Percentiles rank a stretch among this genome's conserved stretches.
Conservation (phyloP, 1,284 basidiomycete species). For the Gymnopus androsaceus region DNA sequence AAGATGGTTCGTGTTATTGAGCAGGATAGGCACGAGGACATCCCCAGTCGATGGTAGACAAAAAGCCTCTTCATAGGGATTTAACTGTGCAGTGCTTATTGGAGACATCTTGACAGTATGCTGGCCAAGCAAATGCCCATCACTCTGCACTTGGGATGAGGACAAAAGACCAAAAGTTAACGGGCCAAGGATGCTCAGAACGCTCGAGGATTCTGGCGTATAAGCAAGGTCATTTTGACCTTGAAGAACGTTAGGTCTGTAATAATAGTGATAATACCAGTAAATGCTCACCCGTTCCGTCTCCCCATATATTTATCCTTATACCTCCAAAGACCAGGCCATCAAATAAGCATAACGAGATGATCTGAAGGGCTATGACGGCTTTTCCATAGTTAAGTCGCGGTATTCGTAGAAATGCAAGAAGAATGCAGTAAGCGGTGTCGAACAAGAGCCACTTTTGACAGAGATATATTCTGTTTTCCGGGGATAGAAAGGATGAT, state of each 20-base stretch:
- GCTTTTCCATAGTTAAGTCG: conserved; percentile 70
- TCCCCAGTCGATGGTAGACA: conserved; percentile 65
- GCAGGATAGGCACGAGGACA: conserved; percentile 75
- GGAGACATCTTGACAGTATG: conserved; percentile 91
- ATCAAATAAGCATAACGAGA: conserved; percentile 60
- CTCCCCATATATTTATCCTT: conserved; percentile 42
- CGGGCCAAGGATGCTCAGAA: conserved; percentile 47
- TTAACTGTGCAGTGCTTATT: conserved; percentile 83
- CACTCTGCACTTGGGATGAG: conserved; percentile 36
- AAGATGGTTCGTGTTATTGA: conserved; percentile 92
- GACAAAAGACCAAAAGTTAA: conserved; percentile 52
- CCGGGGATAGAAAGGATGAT: conserved; percentile 47
- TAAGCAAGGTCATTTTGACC: conserved; percentile 41
- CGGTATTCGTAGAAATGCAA: conserved; percentile 76
- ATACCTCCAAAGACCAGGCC: conserved; percentile 74
- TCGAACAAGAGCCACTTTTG: conserved; percentile 77
- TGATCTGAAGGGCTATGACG: conserved; percentile 60
- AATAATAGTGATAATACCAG: neutral
- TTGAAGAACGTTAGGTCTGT: conserved; percentile 14
- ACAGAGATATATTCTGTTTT: conserved; percentile 42
- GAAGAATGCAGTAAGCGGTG: conserved; percentile 56
- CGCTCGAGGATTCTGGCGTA: conserved; percentile 43
- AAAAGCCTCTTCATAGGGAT: conserved; percentile 68
- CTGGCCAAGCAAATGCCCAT: conserved; percentile 79
- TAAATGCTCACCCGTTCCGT: conserved; percentile 20